Base-by-base conservation (phyloP, 441 rosid genomes). In the Iberis amara region DNA sequence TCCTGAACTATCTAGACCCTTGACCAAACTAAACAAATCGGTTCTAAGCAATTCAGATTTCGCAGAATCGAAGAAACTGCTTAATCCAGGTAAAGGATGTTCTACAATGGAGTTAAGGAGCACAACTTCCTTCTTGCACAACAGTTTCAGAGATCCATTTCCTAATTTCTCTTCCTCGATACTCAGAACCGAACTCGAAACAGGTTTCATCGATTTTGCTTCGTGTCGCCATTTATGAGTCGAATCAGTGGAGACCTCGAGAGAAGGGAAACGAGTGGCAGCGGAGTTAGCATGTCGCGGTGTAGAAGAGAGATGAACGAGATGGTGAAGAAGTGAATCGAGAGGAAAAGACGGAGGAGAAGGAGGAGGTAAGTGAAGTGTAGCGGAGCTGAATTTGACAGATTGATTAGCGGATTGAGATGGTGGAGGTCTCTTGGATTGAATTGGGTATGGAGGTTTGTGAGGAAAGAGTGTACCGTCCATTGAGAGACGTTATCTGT, bases 311-410 rank as follows among this genome's bases (percentile, higher is more conserved):
- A 83, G 75, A 30, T 70, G 87, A 11, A 74, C 85, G 61, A 90
- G 96, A 57, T 82, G 81, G 44, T 85, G 80, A 30, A 90, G 81
- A 39, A 90, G 77, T 0, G 92, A 79, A 45, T 86, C 94, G 8
- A 86, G 69, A 32, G 86, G 88, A 15, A 76, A 58, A 2, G 80
- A 59, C 0, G 80, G 72, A 46, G 82, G 61, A 32, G 88, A 47
- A 6, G 70, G 73, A 15, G 83, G 83, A 50, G 86, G 80, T 7
- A 68, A 79, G 4, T 83, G 89, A 8, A 86, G 77, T 4, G 78
- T 61, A 1, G 89, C 64, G 0, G 94, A 84, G 64, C 73, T 79
- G 87, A 82, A 82, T 68, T 76, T 83, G 39, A 79, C 40, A 3
- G 84, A 68, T 0, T 75, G 73, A 38, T 26, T 68, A 13, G 82